Evolutionary conservation across 169 alveolate genomes (phyloP).

Genomic region (Eimeria brunetti): DNA sequence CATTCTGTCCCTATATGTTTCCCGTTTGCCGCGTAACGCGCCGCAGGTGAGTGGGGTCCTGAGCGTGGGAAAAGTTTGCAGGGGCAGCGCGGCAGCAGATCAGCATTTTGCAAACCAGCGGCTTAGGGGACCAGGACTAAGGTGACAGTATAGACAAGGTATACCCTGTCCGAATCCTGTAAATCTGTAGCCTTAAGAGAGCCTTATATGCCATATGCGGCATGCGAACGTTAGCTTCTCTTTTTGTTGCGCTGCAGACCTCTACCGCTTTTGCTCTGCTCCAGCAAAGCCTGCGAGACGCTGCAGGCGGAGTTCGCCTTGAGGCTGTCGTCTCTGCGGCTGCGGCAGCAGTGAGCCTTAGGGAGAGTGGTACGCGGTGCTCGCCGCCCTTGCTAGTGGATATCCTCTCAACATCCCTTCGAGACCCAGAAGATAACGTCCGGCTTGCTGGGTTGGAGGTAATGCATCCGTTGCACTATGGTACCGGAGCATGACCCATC

Average conservation of each 20-base stretch:
- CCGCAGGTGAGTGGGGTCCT: conserved; percentile 23
- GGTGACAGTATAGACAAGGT: conserved; percentile 3
- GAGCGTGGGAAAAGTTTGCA: neutral
- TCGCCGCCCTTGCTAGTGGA: conserved; percentile 9
- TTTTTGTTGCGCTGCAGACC: neutral
- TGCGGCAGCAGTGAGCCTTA: conserved; percentile 23
- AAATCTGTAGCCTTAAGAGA: neutral
- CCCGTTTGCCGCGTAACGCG: conserved; percentile 40
- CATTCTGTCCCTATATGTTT: conserved; percentile 26
- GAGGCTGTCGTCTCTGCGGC: conserved; percentile 65
- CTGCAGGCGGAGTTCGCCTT: conserved; percentile 37
- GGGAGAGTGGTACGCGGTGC: neutral
- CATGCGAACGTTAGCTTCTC: neutral
- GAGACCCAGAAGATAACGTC: conserved; percentile 31
- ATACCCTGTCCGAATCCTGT: neutral
- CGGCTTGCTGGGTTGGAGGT: conserved; percentile 62
- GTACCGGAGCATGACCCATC: neutral
- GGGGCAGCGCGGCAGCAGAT: neutral
- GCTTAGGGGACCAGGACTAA: neutral
- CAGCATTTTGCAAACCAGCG: neutral
- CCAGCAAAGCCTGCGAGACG: conserved; percentile 57
- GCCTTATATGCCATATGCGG: neutral
- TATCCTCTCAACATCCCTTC: conserved; percentile 30
- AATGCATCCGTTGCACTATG: neutral
- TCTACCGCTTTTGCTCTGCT: conserved; percentile 28